Evolutionary conservation across 164 flowering plant species (phyloP), one percentile per base, ranked within the genome.

Genomic region (Nelumbo lutea): DNA sequence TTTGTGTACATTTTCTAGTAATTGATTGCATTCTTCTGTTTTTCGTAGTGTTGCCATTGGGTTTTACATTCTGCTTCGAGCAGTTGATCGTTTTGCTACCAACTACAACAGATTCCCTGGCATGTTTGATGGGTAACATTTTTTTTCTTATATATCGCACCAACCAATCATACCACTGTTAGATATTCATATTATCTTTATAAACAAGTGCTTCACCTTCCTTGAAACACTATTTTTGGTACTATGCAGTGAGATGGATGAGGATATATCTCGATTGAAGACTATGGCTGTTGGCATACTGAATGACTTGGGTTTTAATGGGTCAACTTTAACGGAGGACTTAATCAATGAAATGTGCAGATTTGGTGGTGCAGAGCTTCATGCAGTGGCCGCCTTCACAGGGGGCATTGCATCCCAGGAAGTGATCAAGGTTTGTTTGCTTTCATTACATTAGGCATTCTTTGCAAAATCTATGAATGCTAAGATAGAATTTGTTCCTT

Each of bases 321-420:
- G 96, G 27, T 75, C 85, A 44, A 79, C 84, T 74, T 76, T 92
- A 71, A 75, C 91, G 2, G 97, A 95, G 77, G 99, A 92, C 79
- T 90, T 95, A 65, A 89, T 90, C 62, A 88, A 80, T 70, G 97
- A 95, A 77, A 92, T 95, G 89, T 87, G 91, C 72, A 83, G 99
- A 71, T 95, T 78, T 74, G 99, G 97, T 75, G 97, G 90, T 59
- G 83, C 97, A n/a, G 99, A 95, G 85, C 96, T 95, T 61, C 99
- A 92, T 81, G 86, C 88, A 1, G 94, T 95, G 70, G 97, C 99
- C 76, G 92, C 99, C 59, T 82, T 87, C 46, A 78, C 88, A 62
- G 98, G 96, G 42, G 99, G 96, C 43, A 81, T 92, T 59, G 94
- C 97, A 43, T 90, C 98, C 15, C 97, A 95, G 68, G 97, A 95